These are phyloP conservation scores for Nemania sp. DNA, from an alignment of 2,329 filamentous ascomycete species.

Conservation along the genomic window DNA sequence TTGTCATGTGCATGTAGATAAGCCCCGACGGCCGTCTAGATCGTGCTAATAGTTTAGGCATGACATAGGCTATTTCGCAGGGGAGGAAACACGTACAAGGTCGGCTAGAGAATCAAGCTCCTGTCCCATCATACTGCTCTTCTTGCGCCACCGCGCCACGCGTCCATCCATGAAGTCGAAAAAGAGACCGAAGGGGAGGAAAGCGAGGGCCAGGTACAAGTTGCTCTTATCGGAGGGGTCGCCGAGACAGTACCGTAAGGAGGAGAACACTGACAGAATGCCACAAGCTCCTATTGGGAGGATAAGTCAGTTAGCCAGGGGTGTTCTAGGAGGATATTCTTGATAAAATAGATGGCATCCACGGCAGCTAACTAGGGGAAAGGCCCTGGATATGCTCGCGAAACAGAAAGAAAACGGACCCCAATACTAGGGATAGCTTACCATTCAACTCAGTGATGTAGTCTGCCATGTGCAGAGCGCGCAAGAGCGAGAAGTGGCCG, in stretches of 20 bases:
- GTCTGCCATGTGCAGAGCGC: constrained; percentile 82
- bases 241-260: constrained; percentile 89
- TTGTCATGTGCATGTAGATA: background rate
- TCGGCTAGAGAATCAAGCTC: constrained; percentile 97
- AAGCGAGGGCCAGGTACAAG: constrained; percentile 83
- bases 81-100: constrained; percentile 70
- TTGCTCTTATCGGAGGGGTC: constrained; percentile 73
- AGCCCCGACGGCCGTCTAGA: background rate
- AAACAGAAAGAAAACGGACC: background rate
- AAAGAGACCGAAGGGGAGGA: constrained; percentile 93
- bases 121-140: constrained; percentile 97
- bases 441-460: constrained; percentile 86
- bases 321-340: background rate
- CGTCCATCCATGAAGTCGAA: constrained; percentile 99
- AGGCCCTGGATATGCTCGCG: background rate
- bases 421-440: constrained; percentile 50
- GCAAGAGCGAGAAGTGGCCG: constrained; percentile 78
- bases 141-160: constrained; percentile 94
- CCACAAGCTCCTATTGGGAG: constrained; percentile 76
- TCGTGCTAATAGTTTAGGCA: background rate
- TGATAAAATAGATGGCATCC: background rate
- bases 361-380: background rate
- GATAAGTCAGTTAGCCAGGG: constrained; percentile 1
- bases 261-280: constrained; percentile 95
- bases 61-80: too few species aligned